Base-by-base conservation (phyloP, 306 rosid genomes). In the Prosopis cineraria region DNA sequence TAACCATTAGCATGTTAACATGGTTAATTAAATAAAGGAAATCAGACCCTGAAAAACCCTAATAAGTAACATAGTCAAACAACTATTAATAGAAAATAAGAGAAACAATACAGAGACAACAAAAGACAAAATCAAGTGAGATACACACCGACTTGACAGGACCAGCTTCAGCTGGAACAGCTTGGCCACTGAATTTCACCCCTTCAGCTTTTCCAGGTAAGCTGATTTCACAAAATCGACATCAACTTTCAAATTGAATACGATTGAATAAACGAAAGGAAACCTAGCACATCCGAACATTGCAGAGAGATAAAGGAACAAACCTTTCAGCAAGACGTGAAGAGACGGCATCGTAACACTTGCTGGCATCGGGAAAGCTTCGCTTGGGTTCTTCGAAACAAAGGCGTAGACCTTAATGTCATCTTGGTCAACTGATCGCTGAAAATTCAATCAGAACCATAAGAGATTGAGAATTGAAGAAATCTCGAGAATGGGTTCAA, bases 151-250 rank as follows among this genome's bases (percentile, higher is more conserved):
- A 67, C 75, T 85, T 80, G 48, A 77, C 85, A 60, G 96, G 84
- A 79, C 89, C 43, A 9, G 43, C 43, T 39, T 39, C 43, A 39
- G 43, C 43, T 39, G 43, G 13, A 39, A 12, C 86, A 80, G 74
- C 82, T 52, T 78, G 73, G 59, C 86, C 84, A 34, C 89, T 34
- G 29, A 88, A 75, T 73, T 76, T 78, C 5, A 93, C 94, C 2
- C 98, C 98, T 66, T 76, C 85, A 77, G 91, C 90, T 14, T 79
- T 85, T 5, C 98, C 98, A 41, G 96, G 96, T 82, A 93, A 93
- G 79, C 89, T 92, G 79, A 3, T 1, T 67, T 72, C 22, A 73
- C 24, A 74, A 78, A 77, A 44, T 58, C 27, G 10, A 10, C 11
- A 56, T 2, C 4, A 55, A 7, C 9, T 16, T 72, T 2, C 11